Conservation (phyloP, 2,329 filamentous ascomycete species). For the Pseudocercospora pini-densiflorae region DNA sequence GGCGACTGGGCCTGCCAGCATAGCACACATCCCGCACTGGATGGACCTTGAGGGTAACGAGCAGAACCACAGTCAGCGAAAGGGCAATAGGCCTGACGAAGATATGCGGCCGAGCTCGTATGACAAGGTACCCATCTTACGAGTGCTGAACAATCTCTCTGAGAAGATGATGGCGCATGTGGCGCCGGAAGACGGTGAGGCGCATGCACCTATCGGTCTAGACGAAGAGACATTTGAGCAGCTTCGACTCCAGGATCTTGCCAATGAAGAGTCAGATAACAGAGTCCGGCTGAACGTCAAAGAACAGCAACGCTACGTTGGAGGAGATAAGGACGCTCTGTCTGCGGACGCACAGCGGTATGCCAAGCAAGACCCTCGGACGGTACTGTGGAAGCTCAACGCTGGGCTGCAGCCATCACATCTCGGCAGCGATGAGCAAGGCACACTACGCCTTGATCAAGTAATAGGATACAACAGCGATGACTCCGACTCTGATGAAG, state of each 20-base stretch:
- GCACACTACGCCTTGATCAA: conserved; percentile 56
- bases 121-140: conserved; percentile 84
- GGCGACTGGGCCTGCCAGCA: conserved; percentile 51
- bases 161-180: conserved; percentile 93
- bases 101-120: conserved; percentile 81
- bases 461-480: conserved; percentile 73
- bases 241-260: conserved; percentile 79
- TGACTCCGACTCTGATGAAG: conserved; percentile 61
- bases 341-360: conserved; percentile 62
- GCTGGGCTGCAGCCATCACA: conserved; percentile 61
- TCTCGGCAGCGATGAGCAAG: conserved; percentile 37
- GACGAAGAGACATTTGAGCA: conserved; percentile 76
- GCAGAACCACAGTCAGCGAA: conserved; percentile 85
- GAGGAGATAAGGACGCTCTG: conserved; percentile 51
- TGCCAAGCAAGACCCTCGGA: conserved; percentile 69
- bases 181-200: conserved; percentile 73
- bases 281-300: conserved; percentile 85
- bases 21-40: conserved; percentile 78
- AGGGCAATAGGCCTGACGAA: conserved; percentile 83
- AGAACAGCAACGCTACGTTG: conserved; percentile 84
- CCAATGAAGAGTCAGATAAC: conserved; percentile 72
- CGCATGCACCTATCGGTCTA: conserved; percentile 66
- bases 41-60: conserved; percentile 95
- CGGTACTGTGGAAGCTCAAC: conserved; percentile 69
- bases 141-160: conserved; percentile 85